Evolutionary conservation across 2,329 filamentous ascomycete genomes (phyloP), one percentile per base, ranked within the genome.

Genomic region (Ilyonectria sp.): DNA sequence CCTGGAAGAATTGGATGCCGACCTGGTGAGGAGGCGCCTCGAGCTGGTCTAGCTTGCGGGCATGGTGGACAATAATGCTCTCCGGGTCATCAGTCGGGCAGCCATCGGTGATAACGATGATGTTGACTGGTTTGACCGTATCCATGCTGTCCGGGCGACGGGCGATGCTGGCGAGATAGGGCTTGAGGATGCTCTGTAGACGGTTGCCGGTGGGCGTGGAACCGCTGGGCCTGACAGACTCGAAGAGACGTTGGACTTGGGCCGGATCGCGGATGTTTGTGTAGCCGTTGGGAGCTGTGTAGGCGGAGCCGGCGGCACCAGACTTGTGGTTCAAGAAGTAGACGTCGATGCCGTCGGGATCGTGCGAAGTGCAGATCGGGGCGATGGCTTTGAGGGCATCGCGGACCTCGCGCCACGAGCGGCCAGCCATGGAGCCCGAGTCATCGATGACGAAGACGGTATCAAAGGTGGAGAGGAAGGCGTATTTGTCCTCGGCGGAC

Each of bases 1-100:
- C 93, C 81, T 98, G 95, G 85, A 98, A 97, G 84, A 98, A 98
- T 79, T 98, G 95, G 63, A 98, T 90, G 37, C 95, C 95, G 9
- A 98, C 85, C 82, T 98, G 96, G 85, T 93, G 93, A 1, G 91
- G 86, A 4, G 92, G 90, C 0, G 94, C 94, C 9, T 91, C 86
- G 8, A 92, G 79, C 58, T 81, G 81, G 75, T 96, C 92, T 35
- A 98, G 87, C 76, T 89, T 90, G 79, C 86, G 86, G 0, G 94
- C 95, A 1, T 89, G 85, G 4, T 82, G 79, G 46, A 93, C 83
- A 54, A 98, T 90, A 29, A 91, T 85, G 8, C 85, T 85, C 79
- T 95, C 92, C 0, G 92, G 90, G 71, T 97, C 93, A 78, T 98
- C 94, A 1, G 86, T 90, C 1, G 96, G 91, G 46, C 86, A 89